Percentiles rank a stretch among this genome's conserved stretches.
Conservation (phyloP, 805 yeast genomes). For the Zygosaccharomyces kombuchaensis region DNA sequence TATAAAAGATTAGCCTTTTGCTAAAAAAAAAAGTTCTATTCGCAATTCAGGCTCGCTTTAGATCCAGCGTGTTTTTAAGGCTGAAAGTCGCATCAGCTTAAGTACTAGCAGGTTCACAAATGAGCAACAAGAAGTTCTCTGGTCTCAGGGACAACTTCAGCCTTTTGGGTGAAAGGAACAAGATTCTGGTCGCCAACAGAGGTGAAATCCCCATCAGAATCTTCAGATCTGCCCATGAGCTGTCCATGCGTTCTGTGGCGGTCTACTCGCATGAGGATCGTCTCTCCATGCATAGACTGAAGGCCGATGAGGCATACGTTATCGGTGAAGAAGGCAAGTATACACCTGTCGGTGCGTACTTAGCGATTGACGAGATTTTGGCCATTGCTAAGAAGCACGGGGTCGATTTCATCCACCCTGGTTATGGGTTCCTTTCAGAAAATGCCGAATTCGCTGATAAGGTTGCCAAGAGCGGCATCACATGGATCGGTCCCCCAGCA, state of each 20-base stretch:
- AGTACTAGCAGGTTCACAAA: slow-evolving; percentile 1
- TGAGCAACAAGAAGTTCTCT: slow-evolving; percentile 22
- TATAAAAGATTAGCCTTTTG: slow-evolving; percentile 1
- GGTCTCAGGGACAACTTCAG: slow-evolving; percentile 34
- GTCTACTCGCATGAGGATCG: slow-evolving; percentile 95
- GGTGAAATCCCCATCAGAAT: slow-evolving; percentile 85
- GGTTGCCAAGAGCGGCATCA: slow-evolving; percentile 85
- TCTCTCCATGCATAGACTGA: slow-evolving; percentile 88
- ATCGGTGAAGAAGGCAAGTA: slow-evolving; percentile 85
- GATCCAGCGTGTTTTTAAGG: neutral
- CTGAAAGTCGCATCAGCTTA: neutral
- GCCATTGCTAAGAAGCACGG: slow-evolving; percentile 71
- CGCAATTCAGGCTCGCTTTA: neutral
- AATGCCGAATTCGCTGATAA: slow-evolving; percentile 90
- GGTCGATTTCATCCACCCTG: slow-evolving; percentile 88
- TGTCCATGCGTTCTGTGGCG: slow-evolving; percentile 95
- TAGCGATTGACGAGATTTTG: slow-evolving; percentile 93
- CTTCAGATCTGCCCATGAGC: slow-evolving; percentile 95
- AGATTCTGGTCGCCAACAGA: slow-evolving; percentile 76
- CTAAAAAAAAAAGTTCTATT: neutral
- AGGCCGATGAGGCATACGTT: slow-evolving; percentile 90
- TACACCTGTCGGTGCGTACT: slow-evolving; percentile 93
- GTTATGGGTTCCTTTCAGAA: slow-evolving; percentile 87
- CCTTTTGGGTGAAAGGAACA: slow-evolving; percentile 41
- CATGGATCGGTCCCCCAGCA: slow-evolving; percentile 93